These are phyloP conservation scores for Apiospora hydei DNA, from an alignment of 2,329 filamentous ascomycete species.

Conservation along the genomic window DNA sequence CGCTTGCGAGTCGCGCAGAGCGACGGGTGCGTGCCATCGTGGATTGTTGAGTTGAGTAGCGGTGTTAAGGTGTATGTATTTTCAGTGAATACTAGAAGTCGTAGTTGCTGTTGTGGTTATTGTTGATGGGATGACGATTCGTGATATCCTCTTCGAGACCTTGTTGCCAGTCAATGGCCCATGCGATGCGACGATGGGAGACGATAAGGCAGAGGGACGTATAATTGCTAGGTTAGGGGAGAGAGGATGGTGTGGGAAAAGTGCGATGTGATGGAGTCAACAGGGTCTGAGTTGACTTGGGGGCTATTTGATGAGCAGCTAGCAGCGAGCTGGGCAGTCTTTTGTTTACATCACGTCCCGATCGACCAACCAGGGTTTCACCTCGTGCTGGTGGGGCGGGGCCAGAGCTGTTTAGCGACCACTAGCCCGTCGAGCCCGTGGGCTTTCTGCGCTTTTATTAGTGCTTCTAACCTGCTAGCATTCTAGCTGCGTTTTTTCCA, in stretches of 20 bases:
- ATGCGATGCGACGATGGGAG: slow-evolving; percentile 24
- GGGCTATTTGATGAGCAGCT: slow-evolving; percentile 17
- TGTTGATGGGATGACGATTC: slow-evolving; percentile 11
- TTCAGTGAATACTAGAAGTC: neutral
- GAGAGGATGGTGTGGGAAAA: slow-evolving; percentile 16
- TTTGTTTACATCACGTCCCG: slow-evolving; percentile 17
- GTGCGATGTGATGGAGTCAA: slow-evolving; percentile 20
- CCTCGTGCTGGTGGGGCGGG: slow-evolving; percentile 15
- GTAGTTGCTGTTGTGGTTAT: neutral
- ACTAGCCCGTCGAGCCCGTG: neutral
- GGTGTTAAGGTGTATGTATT: slow-evolving; percentile 22
- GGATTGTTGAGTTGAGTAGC: slow-evolving; percentile 28
- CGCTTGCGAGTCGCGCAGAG: slow-evolving; percentile 52
- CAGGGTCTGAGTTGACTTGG: slow-evolving; percentile 17
- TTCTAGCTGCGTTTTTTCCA: neutral
- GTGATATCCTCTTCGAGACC: slow-evolving; percentile 8
- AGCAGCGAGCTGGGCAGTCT: slow-evolving; percentile 16
- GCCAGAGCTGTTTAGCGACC: neutral
- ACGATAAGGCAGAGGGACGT: slow-evolving; percentile 13
- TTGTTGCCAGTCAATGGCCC: slow-evolving; percentile 26
- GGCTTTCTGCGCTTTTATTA: neutral
- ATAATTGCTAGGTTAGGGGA: slow-evolving; percentile 13
- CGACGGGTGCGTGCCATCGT: slow-evolving; percentile 47
- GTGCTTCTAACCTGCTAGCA: neutral
- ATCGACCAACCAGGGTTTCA: slow-evolving; percentile 20